Base-by-base conservation (phyloP, 192 early-diverging fungal species). In the Gonapodya sp. region DNA sequence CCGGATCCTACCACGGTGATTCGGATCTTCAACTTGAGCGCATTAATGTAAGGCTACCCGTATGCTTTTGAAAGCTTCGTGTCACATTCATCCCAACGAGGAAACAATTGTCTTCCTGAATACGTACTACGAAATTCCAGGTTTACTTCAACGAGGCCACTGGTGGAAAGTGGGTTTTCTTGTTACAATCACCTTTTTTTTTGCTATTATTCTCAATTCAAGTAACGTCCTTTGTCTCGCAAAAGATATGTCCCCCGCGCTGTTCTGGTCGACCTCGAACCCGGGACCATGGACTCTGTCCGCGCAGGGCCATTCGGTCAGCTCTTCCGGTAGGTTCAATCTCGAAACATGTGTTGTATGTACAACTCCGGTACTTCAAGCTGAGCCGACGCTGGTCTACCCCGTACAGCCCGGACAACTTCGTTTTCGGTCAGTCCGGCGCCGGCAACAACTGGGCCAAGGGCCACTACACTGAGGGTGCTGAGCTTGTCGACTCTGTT, bases 391-490 rank as follows among this genome's bases (percentile, higher is more conserved):
- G n/a, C 8, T 24, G 24, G 46, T 64, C 46, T 64, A 8, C 46
- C 24, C 24, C 24, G 8, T 16, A n/a, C n/a, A 64, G 46, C 1
- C 93, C 93, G 14, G 93, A 94, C 81, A 92, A 89, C 84, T 91
- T 90, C 79, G 80, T 93, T 31, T 85, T 85, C 82, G 92, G 88
- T 1, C 81, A 86, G 75, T 89, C 85, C 37, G 96, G 96, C 74
- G 95, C 96, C n/a, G 96, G 96, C 79, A 97, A 96, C 88, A 94
- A 96, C 86, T 96, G 95, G 94, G 96, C 96, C 72, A 96, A 94
- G 85, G 93, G 93, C 31, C 86, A 93, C 81, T 94, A 94, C 78
- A 93, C 92, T 16, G 93, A 94, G 85, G 92, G 93, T 35, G 92
- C 93, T 1, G 93, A 94, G 83, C 81, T 94, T 2, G 87, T 94